Base-by-base conservation (phyloP, 83 land plant genomes). In the Diphasiastrum complanatum region DNA sequence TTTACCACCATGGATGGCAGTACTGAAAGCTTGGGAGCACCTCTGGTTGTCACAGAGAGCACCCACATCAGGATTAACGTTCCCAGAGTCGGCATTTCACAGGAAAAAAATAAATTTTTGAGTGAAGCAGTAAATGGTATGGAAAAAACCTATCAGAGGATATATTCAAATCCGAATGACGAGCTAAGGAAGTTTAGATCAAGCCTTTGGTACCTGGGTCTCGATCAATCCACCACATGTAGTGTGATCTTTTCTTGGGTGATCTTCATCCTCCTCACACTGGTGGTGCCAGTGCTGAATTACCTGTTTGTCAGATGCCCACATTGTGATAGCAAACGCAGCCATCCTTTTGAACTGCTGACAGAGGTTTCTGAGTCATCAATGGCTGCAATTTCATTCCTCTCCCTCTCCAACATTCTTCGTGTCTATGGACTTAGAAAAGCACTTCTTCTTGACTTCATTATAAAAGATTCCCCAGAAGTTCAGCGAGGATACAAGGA, bases 391-490 rank as follows among this genome's bases (percentile, higher is more conserved):
- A 45, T 86, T 28, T 79, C 95, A 2, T 91, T 91, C 62, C 25
- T 82, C 24, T 75, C 71, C 50, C 72, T 91, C 22, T 87, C 90
- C 5, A 22, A 49, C 1, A 77, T 78, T 49, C 54, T 83, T 1
- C 67, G 75, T 48, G 70, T 67, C 29, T 82, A 78, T 53, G 97
- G 97, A 0, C 76, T 91, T 2, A 61, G 85, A 20, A 63, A 82
- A 47, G 71, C 83, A 60, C 66, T 91, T 30, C 86, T 91, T 67
- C 79, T 91, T 31, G 91, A 91, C 46, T 76, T 82, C 76, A 79
- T 91, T 5, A 50, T 61, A 6, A 43, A 51, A 45, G 97, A 87
- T 49, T 75, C 83, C 63, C 70, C 60, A 29, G 74, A 73, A 24
- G 91, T 91, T 19, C 73, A 78, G 11, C 46, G 26, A 4, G 68